Conservation (phyloP, 1,139 yeast genomes). For the Meyerozyma athensensis region DNA sequence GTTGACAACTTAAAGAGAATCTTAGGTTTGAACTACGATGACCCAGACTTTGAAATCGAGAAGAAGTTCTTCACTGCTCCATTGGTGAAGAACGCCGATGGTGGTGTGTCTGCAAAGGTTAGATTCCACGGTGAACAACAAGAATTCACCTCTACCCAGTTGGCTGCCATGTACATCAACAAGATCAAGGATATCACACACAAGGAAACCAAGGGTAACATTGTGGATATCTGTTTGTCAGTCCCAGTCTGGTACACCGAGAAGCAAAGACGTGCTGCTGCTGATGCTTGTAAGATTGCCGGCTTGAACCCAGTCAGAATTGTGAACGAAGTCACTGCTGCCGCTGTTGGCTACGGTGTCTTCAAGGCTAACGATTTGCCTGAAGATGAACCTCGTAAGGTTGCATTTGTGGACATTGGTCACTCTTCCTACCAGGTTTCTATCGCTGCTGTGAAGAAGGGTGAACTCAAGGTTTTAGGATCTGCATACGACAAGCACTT, state of each 20-base stretch:
- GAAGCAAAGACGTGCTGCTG: slow-evolving; percentile 92
- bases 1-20: slow-evolving; percentile 91
- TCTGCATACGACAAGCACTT: slow-evolving; percentile 92
- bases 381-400: slow-evolving; percentile 84
- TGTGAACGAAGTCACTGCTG: slow-evolving; percentile 96
- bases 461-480: slow-evolving; percentile 90
- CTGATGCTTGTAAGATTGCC: slow-evolving; percentile 94
- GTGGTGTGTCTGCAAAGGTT: slow-evolving; percentile 80
- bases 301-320: slow-evolving; percentile 97
- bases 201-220: slow-evolving; percentile 76
- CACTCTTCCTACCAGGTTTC: slow-evolving; percentile 93
- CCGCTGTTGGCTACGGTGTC: slow-evolving; percentile 98
- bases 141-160: slow-evolving; percentile 81
- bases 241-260: slow-evolving; percentile 98
- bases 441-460: slow-evolving; percentile 88
- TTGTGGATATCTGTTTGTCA: slow-evolving; percentile 86
- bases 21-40: slow-evolving; percentile 69
- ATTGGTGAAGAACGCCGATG: slow-evolving; percentile 64
- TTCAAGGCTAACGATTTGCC: slow-evolving; percentile 94
- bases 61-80: slow-evolving; percentile 66
- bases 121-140: slow-evolving; percentile 76
- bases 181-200: slow-evolving; percentile 78
- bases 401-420: slow-evolving; percentile 95
- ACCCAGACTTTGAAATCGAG: slow-evolving; percentile 78
- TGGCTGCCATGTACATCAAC: slow-evolving; percentile 91